A percentile compares a stretch with the other conserved stretches of the same genome.
Conservation (phyloP, 2,329 filamentous ascomycete species). For the Emergomyces africanus region DNA sequence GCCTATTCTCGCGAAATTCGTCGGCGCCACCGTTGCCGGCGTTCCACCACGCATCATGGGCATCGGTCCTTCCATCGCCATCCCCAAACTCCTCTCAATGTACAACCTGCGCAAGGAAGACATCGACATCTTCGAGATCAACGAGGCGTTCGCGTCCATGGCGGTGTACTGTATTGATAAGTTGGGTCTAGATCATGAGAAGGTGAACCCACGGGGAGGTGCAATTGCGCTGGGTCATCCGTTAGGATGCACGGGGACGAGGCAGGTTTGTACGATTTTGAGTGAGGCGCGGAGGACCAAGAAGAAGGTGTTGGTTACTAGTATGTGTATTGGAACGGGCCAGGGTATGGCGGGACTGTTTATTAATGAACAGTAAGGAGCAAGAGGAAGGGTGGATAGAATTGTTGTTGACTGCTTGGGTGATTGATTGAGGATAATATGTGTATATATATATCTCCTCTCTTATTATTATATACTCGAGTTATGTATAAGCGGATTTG, state of each 20-base stretch:
- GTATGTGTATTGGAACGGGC: slow-evolving; percentile 68
- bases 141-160: slow-evolving; percentile 98
- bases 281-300: slow-evolving; percentile 72
- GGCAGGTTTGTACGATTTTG: slow-evolving; percentile 83
- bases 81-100: slow-evolving; percentile 71
- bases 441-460: not conserved
- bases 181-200: slow-evolving; percentile 47
- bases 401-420: no score
- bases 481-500: not conserved
- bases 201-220: slow-evolving; percentile 86
- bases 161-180: slow-evolving; percentile 83
- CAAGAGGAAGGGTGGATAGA: not conserved
- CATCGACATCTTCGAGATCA: slow-evolving; percentile 82
- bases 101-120: slow-evolving; percentile 68
- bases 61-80: slow-evolving; percentile 50
- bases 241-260: slow-evolving; percentile 73
- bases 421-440: no score
- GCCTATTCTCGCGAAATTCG: slow-evolving; percentile 70
- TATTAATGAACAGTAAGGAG: slow-evolving; percentile 46
- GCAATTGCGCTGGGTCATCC: slow-evolving; percentile 90
- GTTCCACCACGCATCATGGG: slow-evolving; percentile 94
- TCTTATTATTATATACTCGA: not conserved
- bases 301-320: slow-evolving; percentile 84
- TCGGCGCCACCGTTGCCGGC: slow-evolving; percentile 84
- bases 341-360: slow-evolving; percentile 56